phyloP scores from a whole-genome alignment of 2,329 filamentous ascomycete species.

The Diaporthe citri region DNA sequence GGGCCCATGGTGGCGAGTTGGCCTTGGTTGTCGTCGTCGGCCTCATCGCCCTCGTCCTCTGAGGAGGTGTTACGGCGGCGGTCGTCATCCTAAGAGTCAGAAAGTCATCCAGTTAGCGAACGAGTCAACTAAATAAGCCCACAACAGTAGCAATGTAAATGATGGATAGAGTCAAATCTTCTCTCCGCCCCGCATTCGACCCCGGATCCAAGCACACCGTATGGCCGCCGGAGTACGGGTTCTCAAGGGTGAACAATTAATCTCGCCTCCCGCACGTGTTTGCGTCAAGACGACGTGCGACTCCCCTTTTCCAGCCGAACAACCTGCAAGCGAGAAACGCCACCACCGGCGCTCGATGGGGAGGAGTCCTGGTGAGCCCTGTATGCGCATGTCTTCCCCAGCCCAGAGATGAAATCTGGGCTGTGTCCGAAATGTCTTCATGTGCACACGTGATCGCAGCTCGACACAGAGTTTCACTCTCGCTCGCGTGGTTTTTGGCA shows the following conservation, averaged over 20 bases:
- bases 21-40: neutral
- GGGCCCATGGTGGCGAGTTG: neutral
- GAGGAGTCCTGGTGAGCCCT: conserved; percentile 1
- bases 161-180: conserved; percentile 33
- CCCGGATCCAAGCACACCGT: neutral
- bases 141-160: conserved; percentile 9
- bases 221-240: conserved; percentile 12
- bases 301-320: conserved; percentile 20
- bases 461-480: conserved; percentile 23
- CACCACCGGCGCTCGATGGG: conserved; percentile 1
- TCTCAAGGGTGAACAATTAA: conserved; percentile 30
- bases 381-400: neutral
- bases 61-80: conserved; percentile 15
- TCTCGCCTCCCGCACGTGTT: conserved; percentile 32
- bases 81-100: neutral
- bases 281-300: neutral
- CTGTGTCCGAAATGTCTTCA: neutral
- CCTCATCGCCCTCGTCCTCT: neutral
- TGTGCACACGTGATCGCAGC: neutral
- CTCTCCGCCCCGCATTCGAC: conserved; percentile 31
- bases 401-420: conserved; percentile 26
- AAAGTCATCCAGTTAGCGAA: conserved; percentile 29
- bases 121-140: conserved; percentile 20
- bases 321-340: conserved; percentile 26
- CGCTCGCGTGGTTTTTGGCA: conserved; percentile 22